Evolutionary conservation across 2,329 filamentous ascomycete species (phyloP), one percentile per base, ranked within the genome.

Genomic region (Colletotrichum sp.): DNA sequence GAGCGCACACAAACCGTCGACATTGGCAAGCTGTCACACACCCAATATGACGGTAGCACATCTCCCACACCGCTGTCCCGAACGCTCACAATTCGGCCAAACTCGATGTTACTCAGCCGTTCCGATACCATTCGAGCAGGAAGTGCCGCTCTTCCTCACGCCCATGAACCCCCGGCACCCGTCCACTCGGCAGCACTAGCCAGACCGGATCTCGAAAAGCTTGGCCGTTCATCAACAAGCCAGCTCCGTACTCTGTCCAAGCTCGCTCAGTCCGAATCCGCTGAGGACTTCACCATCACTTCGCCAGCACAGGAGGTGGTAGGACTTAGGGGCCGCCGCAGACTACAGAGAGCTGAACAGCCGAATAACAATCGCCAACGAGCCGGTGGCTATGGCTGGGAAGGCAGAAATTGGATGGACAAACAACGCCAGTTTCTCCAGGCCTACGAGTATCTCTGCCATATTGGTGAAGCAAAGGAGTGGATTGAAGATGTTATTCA

Each of bases 401-500:
- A 95, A 78, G 93, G 93, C 25, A 92, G 95, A 66, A 98, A 96
- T 83, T 99, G 97, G 97, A 99, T 99, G 96, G 97, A 99, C 84
- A 97, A 98, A 83, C 96, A 99, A 83, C 92, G 97, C 30, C 96
- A 99, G 83, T 99, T 98, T 81, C 87, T 99, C 69, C 95, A 98
- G 84, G 97, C 97, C 8, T 99, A 99, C 83, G 97, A 99, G 84
- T 99, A 99, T 83, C 93, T 99, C 49, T 99, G 97, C 83, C 97
- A 99, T 82, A 99, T 99, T 79, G 97, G 97, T 83, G 97, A 99
- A 87, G 97, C 97, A 27, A 99, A 99, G 83, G 96, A 99, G 85
- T 99, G 97, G 97, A 98, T 99, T 79, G 97, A 99, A 82, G 89
- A 98, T 83, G 92, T 98, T 76, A 95, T 97, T 72, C 92, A 96